phyloP scores from a whole-genome alignment of 2,329 filamentous ascomycete genomes.

The Diplodia sapinea region DNA sequence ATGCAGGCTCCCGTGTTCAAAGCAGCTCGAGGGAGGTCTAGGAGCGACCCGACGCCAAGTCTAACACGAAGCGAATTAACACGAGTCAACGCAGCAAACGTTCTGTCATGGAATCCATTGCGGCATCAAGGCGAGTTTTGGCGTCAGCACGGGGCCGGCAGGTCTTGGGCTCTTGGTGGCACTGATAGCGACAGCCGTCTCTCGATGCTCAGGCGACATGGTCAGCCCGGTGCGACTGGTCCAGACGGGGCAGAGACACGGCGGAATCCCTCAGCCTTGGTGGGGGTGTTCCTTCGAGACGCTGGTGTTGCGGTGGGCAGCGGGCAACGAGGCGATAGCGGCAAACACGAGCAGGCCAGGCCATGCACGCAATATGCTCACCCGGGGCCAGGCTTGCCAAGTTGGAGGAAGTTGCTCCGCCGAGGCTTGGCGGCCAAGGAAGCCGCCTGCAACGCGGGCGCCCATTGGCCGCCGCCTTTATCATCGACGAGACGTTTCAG shows the following conservation, averaged over 20 bases:
- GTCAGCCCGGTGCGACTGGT: too few relatives aligned
- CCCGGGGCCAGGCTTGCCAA: not conserved
- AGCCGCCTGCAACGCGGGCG: not conserved
- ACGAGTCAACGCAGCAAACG: conserved; percentile 9
- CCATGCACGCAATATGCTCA: conserved; percentile 19
- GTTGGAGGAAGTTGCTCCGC: conserved; percentile 14
- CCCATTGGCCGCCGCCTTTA: conserved; percentile 10
- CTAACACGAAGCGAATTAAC: not conserved
- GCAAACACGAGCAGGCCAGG: conserved; percentile 17
- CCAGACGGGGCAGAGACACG: not conserved
- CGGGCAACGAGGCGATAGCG: not conserved
- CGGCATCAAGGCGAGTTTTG: conserved; percentile 1
- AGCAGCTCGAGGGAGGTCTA: not conserved
- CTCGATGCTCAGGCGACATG: conserved; percentile 17
- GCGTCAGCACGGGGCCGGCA: not conserved
- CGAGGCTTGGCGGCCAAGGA: conserved; percentile 20
- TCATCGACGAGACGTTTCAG: conserved; percentile 10
- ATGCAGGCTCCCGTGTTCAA: not conserved
- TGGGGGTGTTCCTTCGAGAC: conserved; percentile 14
- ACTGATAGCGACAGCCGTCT: conserved; percentile 3
- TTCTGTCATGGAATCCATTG: conserved; percentile 14
- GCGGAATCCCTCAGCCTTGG: not conserved
- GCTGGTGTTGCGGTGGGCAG: not conserved
- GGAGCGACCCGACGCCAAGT: not conserved
- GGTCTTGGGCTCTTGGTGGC: too few relatives aligned